phyloP scores from a whole-genome alignment of 306 rosid species.

The Glycine soja region DNA sequence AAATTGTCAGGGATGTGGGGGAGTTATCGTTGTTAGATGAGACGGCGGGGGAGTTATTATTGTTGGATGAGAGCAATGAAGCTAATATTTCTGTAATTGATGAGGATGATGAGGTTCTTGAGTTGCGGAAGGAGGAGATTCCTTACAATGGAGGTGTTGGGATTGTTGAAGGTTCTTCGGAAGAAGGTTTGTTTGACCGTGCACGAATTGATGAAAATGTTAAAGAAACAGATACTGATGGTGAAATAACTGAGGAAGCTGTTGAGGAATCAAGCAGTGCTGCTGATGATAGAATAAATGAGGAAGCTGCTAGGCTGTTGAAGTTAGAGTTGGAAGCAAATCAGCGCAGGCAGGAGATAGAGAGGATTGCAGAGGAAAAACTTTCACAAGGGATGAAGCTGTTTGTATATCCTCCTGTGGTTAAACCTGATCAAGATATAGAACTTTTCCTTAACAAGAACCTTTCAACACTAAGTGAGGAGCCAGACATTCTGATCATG shows the following conservation, averaged over 20 bases:
- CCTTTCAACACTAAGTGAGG: conserved; percentile 71
- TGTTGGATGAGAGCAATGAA: conserved; percentile 40
- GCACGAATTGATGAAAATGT: conserved; percentile 32
- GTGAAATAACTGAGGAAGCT: conserved; percentile 47
- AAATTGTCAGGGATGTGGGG: conserved; percentile 44
- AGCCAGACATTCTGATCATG: conserved; percentile 73
- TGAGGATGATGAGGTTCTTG: conserved; percentile 48
- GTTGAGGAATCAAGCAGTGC: conserved; percentile 38
- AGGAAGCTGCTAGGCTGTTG: conserved; percentile 58
- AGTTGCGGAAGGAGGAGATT: conserved; percentile 37
- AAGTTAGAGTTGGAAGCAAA: conserved; percentile 72
- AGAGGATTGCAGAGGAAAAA: conserved; percentile 70
- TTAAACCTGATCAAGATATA: conserved; percentile 82
- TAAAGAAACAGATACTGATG: conserved; percentile 40
- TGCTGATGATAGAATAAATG: conserved; percentile 46
- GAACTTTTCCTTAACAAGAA: conserved; percentile 73
- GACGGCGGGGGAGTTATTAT: conserved; percentile 4
- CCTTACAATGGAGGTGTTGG: conserved; percentile 45
- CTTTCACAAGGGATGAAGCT: conserved; percentile 63
- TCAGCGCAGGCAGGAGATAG: conserved; percentile 62
- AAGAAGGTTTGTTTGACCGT: conserved; percentile 5
- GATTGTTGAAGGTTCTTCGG: conserved; percentile 45
- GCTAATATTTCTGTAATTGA: conserved; percentile 39
- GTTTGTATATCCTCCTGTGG: conserved; percentile 80
- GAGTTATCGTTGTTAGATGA: conserved; percentile 49